These are phyloP conservation scores for Pseudomassariella vexata DNA, from an alignment of 2,329 filamentous ascomycete species.

Conservation along the genomic window DNA sequence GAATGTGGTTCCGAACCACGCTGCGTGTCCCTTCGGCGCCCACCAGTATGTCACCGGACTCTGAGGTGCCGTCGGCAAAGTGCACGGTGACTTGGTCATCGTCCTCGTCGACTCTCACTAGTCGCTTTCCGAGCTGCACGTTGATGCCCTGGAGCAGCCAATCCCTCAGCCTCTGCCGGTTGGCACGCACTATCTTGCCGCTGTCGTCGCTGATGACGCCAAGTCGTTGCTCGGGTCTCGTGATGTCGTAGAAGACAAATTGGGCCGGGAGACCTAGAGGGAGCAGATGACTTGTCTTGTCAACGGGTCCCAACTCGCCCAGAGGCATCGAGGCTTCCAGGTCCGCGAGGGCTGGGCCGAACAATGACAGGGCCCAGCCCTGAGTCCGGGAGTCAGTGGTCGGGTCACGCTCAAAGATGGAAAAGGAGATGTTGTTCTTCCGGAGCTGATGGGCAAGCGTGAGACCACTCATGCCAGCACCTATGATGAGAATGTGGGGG, in stretches of 20 bases:
- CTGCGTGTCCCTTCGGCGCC: conserved; percentile 23
- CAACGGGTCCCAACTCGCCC: background rate
- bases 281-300: background rate
- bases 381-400: conserved; percentile 1
- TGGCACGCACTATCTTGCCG: conserved; percentile 11
- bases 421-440: conserved; percentile 3
- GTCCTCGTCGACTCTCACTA: conserved; percentile 11
- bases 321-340: conserved; percentile 1
- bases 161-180: conserved; percentile 15
- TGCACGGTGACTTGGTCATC: conserved; percentile 11
- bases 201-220: background rate
- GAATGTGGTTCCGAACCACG: conserved; percentile 10
- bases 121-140: conserved; percentile 19
- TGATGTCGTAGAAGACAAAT: background rate
- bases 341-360: too few relatives aligned
- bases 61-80: conserved; percentile 20
- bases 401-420: conserved; percentile 4
- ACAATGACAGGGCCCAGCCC: too few relatives aligned
- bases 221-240: too few relatives aligned
- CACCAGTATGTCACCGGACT: conserved; percentile 18
- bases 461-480: conserved; percentile 4
- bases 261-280: conserved; percentile 1
- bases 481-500: conserved; percentile 4
- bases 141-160: conserved; percentile 20
- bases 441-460: conserved; percentile 4